Conservation (phyloP, 306 rosid species). For the Citrullus amarus region DNA sequence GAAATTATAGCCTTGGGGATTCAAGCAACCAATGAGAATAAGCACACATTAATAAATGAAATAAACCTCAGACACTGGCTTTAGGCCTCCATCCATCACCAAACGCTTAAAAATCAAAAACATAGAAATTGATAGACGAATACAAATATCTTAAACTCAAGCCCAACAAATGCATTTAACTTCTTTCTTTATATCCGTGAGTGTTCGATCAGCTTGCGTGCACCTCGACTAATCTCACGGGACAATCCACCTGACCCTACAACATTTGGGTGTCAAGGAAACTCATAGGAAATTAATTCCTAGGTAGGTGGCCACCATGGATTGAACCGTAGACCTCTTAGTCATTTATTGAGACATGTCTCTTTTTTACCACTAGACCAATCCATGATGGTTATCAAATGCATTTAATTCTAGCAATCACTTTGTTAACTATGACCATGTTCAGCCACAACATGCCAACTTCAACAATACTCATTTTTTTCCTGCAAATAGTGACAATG, state of each 20-base stretch:
- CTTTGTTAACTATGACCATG: background rate
- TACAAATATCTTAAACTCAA: background rate
- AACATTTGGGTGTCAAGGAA: too few species aligned
- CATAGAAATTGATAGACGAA: background rate
- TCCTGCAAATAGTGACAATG: background rate
- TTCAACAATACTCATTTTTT: background rate
- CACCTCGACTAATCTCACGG: too few species aligned
- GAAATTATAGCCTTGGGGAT: background rate
- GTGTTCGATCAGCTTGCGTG: too few species aligned
- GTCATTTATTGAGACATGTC: too few species aligned
- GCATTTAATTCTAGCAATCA: background rate
- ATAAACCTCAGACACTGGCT: background rate
- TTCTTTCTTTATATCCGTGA: too few species aligned
- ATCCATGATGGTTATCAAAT: background rate
- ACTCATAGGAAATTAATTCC: too few species aligned
- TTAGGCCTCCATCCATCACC: background rate
- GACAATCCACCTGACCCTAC: too few species aligned
- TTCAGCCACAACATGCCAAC: background rate
- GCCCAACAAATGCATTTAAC: background rate
- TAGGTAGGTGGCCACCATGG: too few species aligned
- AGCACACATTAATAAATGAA: background rate
- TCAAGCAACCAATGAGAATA: background rate
- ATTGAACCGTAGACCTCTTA: too few species aligned
- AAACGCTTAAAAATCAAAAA: background rate
- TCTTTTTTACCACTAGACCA: too few species aligned